These are phyloP conservation scores for Kazachstania africana DNA, from an alignment of 805 yeast genomes.

Conservation along the genomic window DNA sequence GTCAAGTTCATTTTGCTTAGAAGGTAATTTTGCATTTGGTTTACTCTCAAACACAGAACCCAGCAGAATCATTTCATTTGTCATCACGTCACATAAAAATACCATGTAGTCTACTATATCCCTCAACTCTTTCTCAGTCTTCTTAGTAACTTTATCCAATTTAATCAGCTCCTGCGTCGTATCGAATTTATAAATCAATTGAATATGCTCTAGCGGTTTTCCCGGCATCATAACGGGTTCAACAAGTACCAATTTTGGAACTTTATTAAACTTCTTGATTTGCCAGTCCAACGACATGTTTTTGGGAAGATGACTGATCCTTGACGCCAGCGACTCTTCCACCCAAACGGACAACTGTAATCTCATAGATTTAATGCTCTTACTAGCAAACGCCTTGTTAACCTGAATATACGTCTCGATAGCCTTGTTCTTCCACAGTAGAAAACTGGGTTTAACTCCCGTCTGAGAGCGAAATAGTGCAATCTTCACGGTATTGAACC, in stretches of 20 bases:
- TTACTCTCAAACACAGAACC: conserved; percentile 57
- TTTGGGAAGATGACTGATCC: conserved; percentile 46
- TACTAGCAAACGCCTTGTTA: conserved; percentile 69
- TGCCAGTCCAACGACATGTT: conserved; percentile 63
- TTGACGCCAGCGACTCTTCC: conserved; percentile 40
- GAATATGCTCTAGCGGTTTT: conserved; percentile 41
- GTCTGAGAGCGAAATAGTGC: conserved; percentile 62
- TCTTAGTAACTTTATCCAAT: conserved; percentile 33
- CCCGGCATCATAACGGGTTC: conserved; percentile 55
- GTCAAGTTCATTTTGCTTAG: conserved; percentile 13
- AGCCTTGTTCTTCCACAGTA: conserved; percentile 78
- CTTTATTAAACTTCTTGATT: conserved; percentile 50
- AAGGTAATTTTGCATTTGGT: conserved; percentile 30
- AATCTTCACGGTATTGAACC: conserved; percentile 56
- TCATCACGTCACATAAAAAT: conserved; percentile 48
- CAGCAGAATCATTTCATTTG: conserved; percentile 45
- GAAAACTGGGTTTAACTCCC: conserved; percentile 50
- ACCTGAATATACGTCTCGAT: conserved; percentile 64
- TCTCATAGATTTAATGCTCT: conserved; percentile 36
- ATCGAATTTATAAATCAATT: conserved; percentile 50
- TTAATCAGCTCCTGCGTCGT: conserved; percentile 49
- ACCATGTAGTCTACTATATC: conserved; percentile 51
- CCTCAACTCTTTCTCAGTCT: conserved; percentile 36
- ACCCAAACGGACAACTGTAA: conserved; percentile 49
- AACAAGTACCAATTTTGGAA: conserved; percentile 64